Evolutionary conservation across 306 rosid genomes (phyloP).

Genomic region (Rubus idaeus): DNA sequence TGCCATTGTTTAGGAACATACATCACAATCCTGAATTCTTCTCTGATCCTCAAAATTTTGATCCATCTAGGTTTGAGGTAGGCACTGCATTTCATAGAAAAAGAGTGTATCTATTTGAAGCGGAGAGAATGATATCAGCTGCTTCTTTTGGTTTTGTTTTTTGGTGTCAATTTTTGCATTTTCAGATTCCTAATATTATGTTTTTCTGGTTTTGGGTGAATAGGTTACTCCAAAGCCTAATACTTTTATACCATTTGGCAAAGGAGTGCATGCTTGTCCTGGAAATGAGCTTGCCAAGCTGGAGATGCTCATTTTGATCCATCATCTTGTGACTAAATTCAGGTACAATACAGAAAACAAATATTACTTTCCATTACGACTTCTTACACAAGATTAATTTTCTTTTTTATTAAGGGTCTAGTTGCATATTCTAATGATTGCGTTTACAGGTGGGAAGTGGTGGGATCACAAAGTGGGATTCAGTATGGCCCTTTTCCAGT

Average conservation of each 20-base stretch:
- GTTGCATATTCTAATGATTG: neutral
- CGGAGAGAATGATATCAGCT: neutral
- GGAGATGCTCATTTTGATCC: constrained; percentile 69
- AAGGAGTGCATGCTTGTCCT: constrained; percentile 83
- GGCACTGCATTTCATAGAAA: neutral
- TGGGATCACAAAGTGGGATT: constrained; percentile 60
- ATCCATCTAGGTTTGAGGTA: constrained; percentile 94
- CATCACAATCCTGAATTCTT: constrained; percentile 80
- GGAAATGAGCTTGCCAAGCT: constrained; percentile 90
- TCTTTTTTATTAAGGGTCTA: neutral
- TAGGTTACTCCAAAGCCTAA: constrained; percentile 69
- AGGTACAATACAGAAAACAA: constrained; percentile 37
- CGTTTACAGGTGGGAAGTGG: constrained; percentile 78
- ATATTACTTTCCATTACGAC: neutral
- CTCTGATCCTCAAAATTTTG: constrained; percentile 71
- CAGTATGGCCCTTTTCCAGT: constrained; percentile 91
- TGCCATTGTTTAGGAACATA: constrained; percentile 93
- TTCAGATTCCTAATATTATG: neutral
- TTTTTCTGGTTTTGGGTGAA: constrained; percentile 3
- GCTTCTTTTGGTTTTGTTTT: neutral
- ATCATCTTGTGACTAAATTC: constrained; percentile 66
- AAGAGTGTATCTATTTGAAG: neutral
- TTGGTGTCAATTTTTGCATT: neutral
- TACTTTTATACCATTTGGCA: constrained; percentile 94
- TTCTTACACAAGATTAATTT: neutral